Evolutionary conservation across 345 rosid genomes (phyloP).

Genomic region (Syzygium grande): DNA sequence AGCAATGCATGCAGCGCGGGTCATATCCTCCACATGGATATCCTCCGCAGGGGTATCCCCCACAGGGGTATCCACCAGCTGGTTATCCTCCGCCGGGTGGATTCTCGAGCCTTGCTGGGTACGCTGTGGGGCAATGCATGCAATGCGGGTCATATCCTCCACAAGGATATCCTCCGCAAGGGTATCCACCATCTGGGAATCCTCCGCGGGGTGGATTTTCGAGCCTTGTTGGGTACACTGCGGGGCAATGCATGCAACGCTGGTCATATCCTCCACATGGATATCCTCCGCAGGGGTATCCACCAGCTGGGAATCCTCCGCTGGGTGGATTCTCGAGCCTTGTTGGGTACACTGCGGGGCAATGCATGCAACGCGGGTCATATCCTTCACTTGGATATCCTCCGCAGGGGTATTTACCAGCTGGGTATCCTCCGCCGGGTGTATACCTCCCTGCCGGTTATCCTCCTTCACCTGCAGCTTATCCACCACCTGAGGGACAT

Average conservation of each 20-base stretch:
- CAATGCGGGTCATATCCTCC: background rate
- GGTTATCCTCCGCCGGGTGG: background rate
- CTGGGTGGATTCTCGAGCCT: too few species aligned
- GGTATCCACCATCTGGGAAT: background rate
- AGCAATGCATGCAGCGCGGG: background rate
- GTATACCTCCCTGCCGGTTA: conserved; percentile 10
- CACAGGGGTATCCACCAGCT: background rate
- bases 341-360: too few species aligned
- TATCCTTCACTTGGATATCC: conserved; percentile 23
- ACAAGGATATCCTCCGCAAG: background rate
- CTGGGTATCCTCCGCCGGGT: conserved; percentile 24
- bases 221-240: background rate
- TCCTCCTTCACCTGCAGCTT: background rate
- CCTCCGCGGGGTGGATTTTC: background rate
- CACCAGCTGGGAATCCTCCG: too few species aligned
- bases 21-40: background rate
- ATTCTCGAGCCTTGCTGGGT: background rate
- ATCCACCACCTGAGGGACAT: conserved; percentile 12
- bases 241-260: background rate
- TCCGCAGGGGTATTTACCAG: conserved; percentile 27
- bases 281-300: too few species aligned
- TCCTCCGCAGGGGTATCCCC: background rate
- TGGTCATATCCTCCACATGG: too few species aligned
- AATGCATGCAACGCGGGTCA: too few species aligned
- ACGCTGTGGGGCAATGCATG: background rate